phyloP scores from a whole-genome alignment of 1,284 basidiomycete genomes.

The Trichosporon coremiiforme region DNA sequence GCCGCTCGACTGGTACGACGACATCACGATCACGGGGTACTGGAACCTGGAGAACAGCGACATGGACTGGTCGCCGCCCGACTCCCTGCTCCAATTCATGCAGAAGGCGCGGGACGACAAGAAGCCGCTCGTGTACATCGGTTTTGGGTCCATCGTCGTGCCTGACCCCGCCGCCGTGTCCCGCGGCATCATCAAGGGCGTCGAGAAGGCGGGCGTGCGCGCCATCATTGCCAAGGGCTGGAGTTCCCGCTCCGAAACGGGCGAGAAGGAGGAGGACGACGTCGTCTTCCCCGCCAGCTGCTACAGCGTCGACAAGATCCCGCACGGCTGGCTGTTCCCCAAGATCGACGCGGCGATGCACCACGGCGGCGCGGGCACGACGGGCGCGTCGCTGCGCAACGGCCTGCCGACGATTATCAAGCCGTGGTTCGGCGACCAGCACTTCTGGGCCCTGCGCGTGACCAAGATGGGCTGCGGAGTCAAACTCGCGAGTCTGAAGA shows the following conservation, averaged over 20 bases:
- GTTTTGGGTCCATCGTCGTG: constrained; percentile 72
- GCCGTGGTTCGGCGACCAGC: constrained; percentile 71
- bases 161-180: constrained; percentile 69
- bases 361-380: constrained; percentile 74
- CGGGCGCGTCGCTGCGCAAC: constrained; percentile 67
- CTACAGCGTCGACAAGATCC: constrained; percentile 65
- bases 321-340: constrained; percentile 80
- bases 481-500: constrained; percentile 61
- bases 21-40: constrained; percentile 60
- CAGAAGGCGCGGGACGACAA: constrained; percentile 63
- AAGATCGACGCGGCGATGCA: constrained; percentile 63
- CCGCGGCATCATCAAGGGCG: constrained; percentile 66
- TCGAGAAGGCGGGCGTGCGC: constrained; percentile 66
- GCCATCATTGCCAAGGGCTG: constrained; percentile 78
- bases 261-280: constrained; percentile 52
- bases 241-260: constrained; percentile 63
- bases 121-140: constrained; percentile 72
- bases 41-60: constrained; percentile 71
- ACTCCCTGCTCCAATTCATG: constrained; percentile 63
- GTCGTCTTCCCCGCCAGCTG: constrained; percentile 56
- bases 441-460: constrained; percentile 71
- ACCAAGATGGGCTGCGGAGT: constrained; percentile 64
- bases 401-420: constrained; percentile 76
- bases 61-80: constrained; percentile 63
- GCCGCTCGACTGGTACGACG: constrained; percentile 75